Evolutionary conservation across 2,329 filamentous ascomycete genomes (phyloP), one percentile per base, ranked within the genome.

Genomic region (Ophiocordyceps polyrhachis-furcata): DNA sequence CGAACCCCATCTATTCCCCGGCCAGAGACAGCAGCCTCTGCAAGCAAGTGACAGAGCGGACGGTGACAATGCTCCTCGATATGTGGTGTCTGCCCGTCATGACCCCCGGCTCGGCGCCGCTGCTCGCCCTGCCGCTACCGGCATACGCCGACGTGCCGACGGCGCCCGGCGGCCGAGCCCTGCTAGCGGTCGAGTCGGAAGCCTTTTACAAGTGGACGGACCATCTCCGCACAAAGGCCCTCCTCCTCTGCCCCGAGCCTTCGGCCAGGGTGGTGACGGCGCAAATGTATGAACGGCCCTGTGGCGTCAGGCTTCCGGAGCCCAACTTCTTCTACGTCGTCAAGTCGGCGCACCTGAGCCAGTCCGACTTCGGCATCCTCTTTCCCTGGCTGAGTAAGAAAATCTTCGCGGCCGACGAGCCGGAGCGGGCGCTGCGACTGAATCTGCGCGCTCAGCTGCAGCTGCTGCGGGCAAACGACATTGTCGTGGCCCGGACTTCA

Each of bases 291-390:
- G 59, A 69, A 46, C 60, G 64, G 3, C 61, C 60, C 4, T 62
- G 63, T 45, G 67, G 66, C 9, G 57, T 64, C 25, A 59, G 56
- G 45, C 58, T 72, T 14, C 52, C 62, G 0, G 65, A 69, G 46
- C 79, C 84, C 5, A 73, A 79, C 51, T 75, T 89, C 54, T 93
- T 83, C 63, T 89, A 84, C 58, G 78, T 84, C 3, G 58, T 69
- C 14, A 67, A 73, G 41, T 82, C 79, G n/a, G 83, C 85, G 0
- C 86, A 93, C 57, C 70, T 93, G 23, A 84, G 74, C 47, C 86
- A 93, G 60, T 83, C 77, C 19, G 86, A 93, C 55, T 93, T 91
- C 52, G 86, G 83, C 32, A 64, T 91, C 21, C 62, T 93, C 20
- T 93, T 93, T 55, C 84, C 84, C 0, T 82, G 79, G 71, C 53